Percentiles rank a stretch among this genome's conserved stretches.
phyloP scores from a whole-genome alignment of 371 early-diverging fungal genomes.

The Nematocida sp. region DNA sequence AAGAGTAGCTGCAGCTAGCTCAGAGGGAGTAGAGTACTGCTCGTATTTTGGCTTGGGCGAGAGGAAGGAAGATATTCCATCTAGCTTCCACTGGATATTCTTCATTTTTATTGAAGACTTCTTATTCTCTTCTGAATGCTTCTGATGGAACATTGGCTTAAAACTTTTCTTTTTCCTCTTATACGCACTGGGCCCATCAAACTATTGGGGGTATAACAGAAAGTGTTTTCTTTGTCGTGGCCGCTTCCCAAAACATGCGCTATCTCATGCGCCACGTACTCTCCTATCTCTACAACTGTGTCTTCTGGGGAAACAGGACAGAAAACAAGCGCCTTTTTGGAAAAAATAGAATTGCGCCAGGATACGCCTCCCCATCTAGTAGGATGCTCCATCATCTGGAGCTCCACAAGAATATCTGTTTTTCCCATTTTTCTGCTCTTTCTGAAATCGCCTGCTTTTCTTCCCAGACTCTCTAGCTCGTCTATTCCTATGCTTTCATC shows the following conservation, averaged over 20 bases:
- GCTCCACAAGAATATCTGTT: neutral
- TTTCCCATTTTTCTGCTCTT: too few species aligned
- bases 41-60: constrained; percentile 56
- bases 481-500: too few species aligned
- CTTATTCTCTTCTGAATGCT: constrained; percentile 13
- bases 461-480: too few species aligned
- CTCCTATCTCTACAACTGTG: constrained; percentile 12
- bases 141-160: constrained; percentile 14
- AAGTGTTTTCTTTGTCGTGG: constrained; percentile 14
- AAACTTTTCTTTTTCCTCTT: neutral
- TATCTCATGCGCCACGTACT: constrained; percentile 31
- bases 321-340: constrained; percentile 1
- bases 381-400: neutral
- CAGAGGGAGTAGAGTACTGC: constrained; percentile 65
- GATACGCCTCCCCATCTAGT: too few species aligned
- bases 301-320: constrained; percentile 8
- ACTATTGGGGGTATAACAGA: neutral
- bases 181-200: constrained; percentile 22
- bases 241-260: constrained; percentile 33
- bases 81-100: constrained; percentile 54
- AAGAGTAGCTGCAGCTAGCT: constrained; percentile 51
- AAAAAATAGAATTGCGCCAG: constrained; percentile 2
- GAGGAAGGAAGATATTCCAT: constrained; percentile 46
- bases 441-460: too few species aligned
- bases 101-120: constrained; percentile 55